A percentile compares a stretch with the other conserved stretches of the same genome.
phyloP scores from a whole-genome alignment of 2,329 filamentous ascomycete species.

The Phialophora chinensis region DNA sequence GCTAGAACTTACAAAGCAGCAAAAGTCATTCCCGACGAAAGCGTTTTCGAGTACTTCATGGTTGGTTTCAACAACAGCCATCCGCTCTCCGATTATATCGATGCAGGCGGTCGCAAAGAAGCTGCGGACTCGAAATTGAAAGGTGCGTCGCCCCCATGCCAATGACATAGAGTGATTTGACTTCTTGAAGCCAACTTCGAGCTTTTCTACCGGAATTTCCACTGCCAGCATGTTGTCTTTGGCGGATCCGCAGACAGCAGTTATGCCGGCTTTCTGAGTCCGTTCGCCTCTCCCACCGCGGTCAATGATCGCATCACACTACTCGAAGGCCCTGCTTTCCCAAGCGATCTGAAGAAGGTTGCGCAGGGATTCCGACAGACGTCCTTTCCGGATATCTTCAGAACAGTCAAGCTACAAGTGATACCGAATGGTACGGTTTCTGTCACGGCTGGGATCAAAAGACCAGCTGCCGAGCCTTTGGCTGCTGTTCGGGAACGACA shows the following conservation, averaged over 20 bases:
- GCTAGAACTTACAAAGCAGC: conserved; percentile 45
- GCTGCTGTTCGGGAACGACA: conserved; percentile 21
- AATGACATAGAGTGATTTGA: conserved; percentile 22
- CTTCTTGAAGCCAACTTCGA: conserved; percentile 44
- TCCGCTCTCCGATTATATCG: conserved; percentile 49
- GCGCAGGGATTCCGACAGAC: conserved; percentile 40
- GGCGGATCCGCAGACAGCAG: conserved; percentile 53
- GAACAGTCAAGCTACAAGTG: conserved; percentile 56
- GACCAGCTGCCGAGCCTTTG: conserved; percentile 28
- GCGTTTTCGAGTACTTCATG: conserved; percentile 46
- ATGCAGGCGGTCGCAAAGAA: conserved; percentile 53
- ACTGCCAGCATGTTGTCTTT: conserved; percentile 51
- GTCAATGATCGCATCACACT: conserved; percentile 46
- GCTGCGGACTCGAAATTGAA: conserved; percentile 53
- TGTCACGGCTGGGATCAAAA: conserved; percentile 30
- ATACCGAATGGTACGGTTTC: conserved; percentile 28
- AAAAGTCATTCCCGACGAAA: conserved; percentile 38
- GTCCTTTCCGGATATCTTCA: conserved; percentile 60
- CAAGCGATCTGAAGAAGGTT: conserved; percentile 44
- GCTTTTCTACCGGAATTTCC: conserved; percentile 46
- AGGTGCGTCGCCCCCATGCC: conserved; percentile 41
- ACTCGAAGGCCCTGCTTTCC: conserved; percentile 50
- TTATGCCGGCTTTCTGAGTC: conserved; percentile 50
- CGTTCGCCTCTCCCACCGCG: conserved; percentile 40
- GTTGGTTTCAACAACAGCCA: conserved; percentile 52